A percentile compares a stretch with the other conserved stretches of the same genome.
phyloP scores from a whole-genome alignment of 768 basidiomycete genomes.

The Boletus rufocinnamomeus region DNA sequence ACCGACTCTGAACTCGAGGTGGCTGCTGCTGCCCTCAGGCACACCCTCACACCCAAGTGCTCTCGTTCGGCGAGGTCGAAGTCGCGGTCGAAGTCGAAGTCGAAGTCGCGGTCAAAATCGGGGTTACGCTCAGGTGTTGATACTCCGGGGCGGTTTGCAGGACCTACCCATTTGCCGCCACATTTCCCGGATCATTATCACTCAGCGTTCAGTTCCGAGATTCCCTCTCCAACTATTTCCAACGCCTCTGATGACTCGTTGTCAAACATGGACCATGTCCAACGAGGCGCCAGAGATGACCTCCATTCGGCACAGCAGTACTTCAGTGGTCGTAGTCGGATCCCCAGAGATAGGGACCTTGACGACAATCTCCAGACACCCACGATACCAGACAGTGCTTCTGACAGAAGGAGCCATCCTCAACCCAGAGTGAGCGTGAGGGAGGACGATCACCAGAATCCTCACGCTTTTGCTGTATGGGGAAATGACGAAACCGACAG shows the following conservation, averaged over 20 bases:
- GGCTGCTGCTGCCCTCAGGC: constrained; percentile 37
- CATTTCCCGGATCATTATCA: constrained; percentile 23
- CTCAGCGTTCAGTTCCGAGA: constrained; percentile 34
- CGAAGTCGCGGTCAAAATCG: constrained; percentile 38
- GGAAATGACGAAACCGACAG: constrained; percentile 90
- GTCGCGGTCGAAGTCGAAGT: constrained; percentile 35
- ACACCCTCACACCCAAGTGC: constrained; percentile 33
- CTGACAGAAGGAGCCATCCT: constrained; percentile 17
- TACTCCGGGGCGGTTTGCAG: constrained; percentile 61
- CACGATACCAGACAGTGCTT: constrained; percentile 44
- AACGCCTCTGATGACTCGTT: constrained; percentile 42
- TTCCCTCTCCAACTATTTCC: constrained; percentile 40
- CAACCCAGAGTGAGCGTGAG: constrained; percentile 14
- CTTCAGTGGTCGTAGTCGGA: constrained; percentile 52
- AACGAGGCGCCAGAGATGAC: constrained; percentile 55
- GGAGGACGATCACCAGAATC: constrained; percentile 34
- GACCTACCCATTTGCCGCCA: constrained; percentile 52
- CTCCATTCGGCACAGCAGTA: constrained; percentile 42
- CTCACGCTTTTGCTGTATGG: constrained; percentile 79
- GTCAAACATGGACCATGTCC: constrained; percentile 37
- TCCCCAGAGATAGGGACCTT: constrained; percentile 59
- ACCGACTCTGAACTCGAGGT: constrained; percentile 33
- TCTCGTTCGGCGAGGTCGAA: constrained; percentile 31
- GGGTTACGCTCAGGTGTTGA: constrained; percentile 60
- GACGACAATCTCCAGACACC: constrained; percentile 66